Conservation (phyloP, 495 filamentous ascomycete genomes). For the Penicillium taxi region DNA sequence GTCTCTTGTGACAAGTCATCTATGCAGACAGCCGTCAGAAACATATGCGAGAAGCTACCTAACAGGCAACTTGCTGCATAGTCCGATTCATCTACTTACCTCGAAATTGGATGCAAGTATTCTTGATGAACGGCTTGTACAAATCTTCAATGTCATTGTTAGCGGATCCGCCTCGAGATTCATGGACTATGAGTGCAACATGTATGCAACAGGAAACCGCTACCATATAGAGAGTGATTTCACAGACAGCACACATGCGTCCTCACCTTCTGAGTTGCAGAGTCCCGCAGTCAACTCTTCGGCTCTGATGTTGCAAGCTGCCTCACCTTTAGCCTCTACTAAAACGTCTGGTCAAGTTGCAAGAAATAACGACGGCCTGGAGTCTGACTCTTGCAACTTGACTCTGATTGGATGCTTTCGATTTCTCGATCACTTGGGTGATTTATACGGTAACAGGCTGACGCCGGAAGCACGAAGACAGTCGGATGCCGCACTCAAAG, state of each 20-base stretch:
- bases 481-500: conserved; percentile 14
- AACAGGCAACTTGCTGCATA: conserved; percentile 6
- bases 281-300: too few species aligned
- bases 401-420: conserved; percentile 14
- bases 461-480: conserved; percentile 3
- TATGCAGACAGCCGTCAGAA: neutral
- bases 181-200: conserved; percentile 17
- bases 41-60: neutral
- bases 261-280: neutral
- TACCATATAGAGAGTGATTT: conserved; percentile 12
- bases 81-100: conserved; percentile 19
- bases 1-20: too few species aligned
- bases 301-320: too few species aligned
- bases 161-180: conserved; percentile 16
- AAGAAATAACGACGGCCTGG: too few species aligned
- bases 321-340: too few species aligned
- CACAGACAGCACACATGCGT: conserved; percentile 1
- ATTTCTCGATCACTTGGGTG: conserved; percentile 24
- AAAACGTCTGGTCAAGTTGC: neutral
- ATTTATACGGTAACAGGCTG: conserved; percentile 20
- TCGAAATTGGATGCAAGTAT: conserved; percentile 15
- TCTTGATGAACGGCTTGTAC: conserved; percentile 10
- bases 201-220: conserved; percentile 10
- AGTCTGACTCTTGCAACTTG: conserved; percentile 1
- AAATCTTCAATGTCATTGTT: conserved; percentile 18